A percentile compares a stretch with the other conserved stretches of the same genome.
phyloP scores from a whole-genome alignment of 2,329 filamentous ascomycete genomes.

The Diaporthe sp. region DNA sequence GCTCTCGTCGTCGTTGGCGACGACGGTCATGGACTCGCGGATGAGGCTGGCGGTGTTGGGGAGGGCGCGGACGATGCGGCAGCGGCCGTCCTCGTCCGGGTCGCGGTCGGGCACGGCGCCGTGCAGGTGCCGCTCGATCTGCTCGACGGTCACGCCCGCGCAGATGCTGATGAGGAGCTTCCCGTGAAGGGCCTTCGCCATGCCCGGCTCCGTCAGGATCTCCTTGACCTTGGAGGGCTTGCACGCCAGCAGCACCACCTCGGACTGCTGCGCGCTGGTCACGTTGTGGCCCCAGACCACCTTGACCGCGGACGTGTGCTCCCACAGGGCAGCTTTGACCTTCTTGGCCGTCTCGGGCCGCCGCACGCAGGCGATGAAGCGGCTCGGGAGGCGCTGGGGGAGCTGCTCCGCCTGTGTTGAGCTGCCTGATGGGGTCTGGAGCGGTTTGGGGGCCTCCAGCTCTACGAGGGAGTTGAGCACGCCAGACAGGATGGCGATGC shows the following conservation, averaged over 20 bases:
- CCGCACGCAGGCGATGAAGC: constrained; percentile 86
- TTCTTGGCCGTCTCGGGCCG: constrained; percentile 76
- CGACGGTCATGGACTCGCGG: constrained; percentile 85
- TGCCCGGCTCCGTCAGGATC: constrained; percentile 75
- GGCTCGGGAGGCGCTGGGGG: constrained; percentile 73
- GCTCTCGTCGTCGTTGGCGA: constrained; percentile 72
- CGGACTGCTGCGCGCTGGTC: constrained; percentile 72
- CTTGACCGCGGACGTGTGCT: constrained; percentile 72
- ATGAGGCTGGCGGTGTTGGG: constrained; percentile 87
- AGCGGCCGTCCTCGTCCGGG: constrained; percentile 61
- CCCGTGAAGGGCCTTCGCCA: constrained; percentile 78
- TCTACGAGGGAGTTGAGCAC: constrained; percentile 78
- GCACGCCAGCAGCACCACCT: constrained; percentile 83
- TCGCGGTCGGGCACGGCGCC: constrained; percentile 62
- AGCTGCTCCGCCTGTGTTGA: constrained; percentile 58
- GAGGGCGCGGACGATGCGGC: constrained; percentile 81
- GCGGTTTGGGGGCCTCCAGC: constrained; percentile 59
- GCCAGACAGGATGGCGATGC: constrained; percentile 85
- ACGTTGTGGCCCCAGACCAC: constrained; percentile 81
- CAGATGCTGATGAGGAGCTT: constrained; percentile 88
- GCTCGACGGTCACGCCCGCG: constrained; percentile 78
- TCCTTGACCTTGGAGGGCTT: constrained; percentile 82
- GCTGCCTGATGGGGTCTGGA: constrained; percentile 58
- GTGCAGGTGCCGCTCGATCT: constrained; percentile 76
- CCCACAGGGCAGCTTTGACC: constrained; percentile 74